Evolutionary conservation across 768 basidiomycete species (phyloP), one percentile per base, ranked within the genome.

Genomic region (Auriscalpium vulgare): DNA sequence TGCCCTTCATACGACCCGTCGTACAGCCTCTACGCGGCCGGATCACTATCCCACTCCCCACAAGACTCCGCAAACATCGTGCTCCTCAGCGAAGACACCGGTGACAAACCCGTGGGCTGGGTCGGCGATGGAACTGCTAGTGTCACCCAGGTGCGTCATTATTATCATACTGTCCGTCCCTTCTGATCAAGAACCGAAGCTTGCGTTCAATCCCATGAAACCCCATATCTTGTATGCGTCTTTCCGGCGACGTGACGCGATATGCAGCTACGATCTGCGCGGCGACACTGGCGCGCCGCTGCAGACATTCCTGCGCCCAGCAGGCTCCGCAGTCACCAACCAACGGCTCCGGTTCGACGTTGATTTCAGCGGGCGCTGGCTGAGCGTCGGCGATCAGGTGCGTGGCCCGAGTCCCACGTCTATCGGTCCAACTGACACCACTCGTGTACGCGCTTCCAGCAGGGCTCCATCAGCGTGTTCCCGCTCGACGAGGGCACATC

Each of bases 191-290:
- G 57, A 52, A 67, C 16, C 8, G 5, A 57, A 91, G 90, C 69
- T 93, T 43, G 77, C 79, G 57, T 97, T 94, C 70, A 87, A 94
- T 63, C 89, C 90, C 0, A 70, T 72, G 17, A 71, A 73, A 45
- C 87, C 90, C 0, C 79, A 89, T 56, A 69, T 89, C 1, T 68
- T 97, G 29, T 95, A 89, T 59, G 87, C 88, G 0, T 78, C 89
- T 0, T 94, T 90, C 61, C 79, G 95, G 6, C 76, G 87, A 11
- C 74, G 74, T n/a, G 74, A 74, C 7, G 64, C 65, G 3, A 75
- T 95, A 21, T 86, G 84, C 64, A 75, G 80, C 54, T 97, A 89
- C 87, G 95, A 97, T 66, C 67, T 93, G 6, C 80, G 93, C 0
- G 73, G 78, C 3, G 77, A 86, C 67, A 63, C 78, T 35, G 68